phyloP scores from a whole-genome alignment of 1,139 yeast genomes.

The Wickerhamomyces sp. region DNA sequence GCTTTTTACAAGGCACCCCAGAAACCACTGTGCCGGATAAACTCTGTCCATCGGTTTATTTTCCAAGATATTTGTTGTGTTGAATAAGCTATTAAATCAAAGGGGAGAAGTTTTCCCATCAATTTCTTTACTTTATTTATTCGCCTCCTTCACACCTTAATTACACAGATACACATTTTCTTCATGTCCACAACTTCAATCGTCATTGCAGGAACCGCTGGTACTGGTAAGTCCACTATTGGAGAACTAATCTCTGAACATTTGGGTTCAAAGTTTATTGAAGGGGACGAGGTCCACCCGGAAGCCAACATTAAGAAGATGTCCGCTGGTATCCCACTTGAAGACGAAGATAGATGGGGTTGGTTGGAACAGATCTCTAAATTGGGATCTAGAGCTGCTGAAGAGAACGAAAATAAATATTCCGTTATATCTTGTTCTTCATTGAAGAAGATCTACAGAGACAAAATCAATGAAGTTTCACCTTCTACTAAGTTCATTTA shows the following conservation, averaged over 20 bases:
- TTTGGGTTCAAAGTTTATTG: slow-evolving; percentile 55
- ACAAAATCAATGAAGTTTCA: slow-evolving; percentile 37
- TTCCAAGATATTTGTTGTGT: background rate
- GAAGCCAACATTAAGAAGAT: slow-evolving; percentile 70
- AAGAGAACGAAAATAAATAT: slow-evolving; percentile 26
- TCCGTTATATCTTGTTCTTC: slow-evolving; percentile 80
- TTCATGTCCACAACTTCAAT: slow-evolving; percentile 24
- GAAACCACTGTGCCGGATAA: background rate
- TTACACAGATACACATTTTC: background rate
- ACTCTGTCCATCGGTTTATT: background rate
- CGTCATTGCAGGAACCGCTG: slow-evolving; percentile 86
- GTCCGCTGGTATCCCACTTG: slow-evolving; percentile 73
- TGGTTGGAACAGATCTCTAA: slow-evolving; percentile 63
- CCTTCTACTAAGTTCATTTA: slow-evolving; percentile 46
- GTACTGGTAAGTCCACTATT: slow-evolving; percentile 85
- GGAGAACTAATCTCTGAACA: slow-evolving; percentile 47
- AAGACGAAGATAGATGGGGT: slow-evolving; percentile 87
- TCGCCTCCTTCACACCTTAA: background rate
- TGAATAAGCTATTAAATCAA: background rate
- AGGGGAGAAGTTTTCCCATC: background rate
- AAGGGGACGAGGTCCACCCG: slow-evolving; percentile 84
- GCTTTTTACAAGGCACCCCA: no score
- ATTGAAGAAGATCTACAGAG: slow-evolving; percentile 68
- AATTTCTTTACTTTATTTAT: background rate
- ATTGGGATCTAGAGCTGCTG: slow-evolving; percentile 34